Base-by-base conservation (phyloP, 1,139 yeast genomes). In the Pichia kudriavzevii region DNA sequence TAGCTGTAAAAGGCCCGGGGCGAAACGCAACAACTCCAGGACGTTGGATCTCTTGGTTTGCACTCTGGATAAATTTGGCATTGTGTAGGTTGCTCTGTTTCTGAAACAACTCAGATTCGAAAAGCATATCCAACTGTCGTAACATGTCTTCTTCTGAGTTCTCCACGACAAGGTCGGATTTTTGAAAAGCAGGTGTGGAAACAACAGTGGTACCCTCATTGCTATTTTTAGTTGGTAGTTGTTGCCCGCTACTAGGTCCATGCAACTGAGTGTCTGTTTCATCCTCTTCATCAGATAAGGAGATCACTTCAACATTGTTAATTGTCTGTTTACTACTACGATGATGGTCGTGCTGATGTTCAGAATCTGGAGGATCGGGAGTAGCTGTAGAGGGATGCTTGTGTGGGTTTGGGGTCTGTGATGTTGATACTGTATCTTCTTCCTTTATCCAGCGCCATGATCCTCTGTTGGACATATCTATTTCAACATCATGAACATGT, bases 401-500 rank as follows among this genome's bases (percentile, higher is more conserved):
- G n/a, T n/a, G n/a, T n/a, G n/a, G n/a, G n/a, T n/a, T 20, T n/a
- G 14, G 12, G 11, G 11, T n/a, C n/a, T 9, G 16, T 25, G 13
- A 12, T 18, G 16, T 31, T 25, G 24, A 6, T 6, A 8, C 12
- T 11, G 7, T 20, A 15, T 9, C 32, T 15, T 17, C 11, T 14
- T 16, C 9, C 18, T 12, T 22, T 22, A 12, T 19, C 14, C 15
- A 6, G 17, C n/a, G 11, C 17, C 19, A 21, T 7, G 16, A 54
- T 15, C 34, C 34, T 1, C 56, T 57, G 22, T 44, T 49, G 12
- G 40, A 34, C 21, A 53, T 40, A 32, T 50, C 50, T 15, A 55
- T 45, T 28, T 43, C 47, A 6, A 49, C 38, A 4, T 35, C 38
- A 4, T 38, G 32, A 5, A 47, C 40, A 5, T 38, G 28, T 3